Evolutionary conservation across 2,329 filamentous ascomycete species (phyloP).

Genomic region (Catunica adiposa): DNA sequence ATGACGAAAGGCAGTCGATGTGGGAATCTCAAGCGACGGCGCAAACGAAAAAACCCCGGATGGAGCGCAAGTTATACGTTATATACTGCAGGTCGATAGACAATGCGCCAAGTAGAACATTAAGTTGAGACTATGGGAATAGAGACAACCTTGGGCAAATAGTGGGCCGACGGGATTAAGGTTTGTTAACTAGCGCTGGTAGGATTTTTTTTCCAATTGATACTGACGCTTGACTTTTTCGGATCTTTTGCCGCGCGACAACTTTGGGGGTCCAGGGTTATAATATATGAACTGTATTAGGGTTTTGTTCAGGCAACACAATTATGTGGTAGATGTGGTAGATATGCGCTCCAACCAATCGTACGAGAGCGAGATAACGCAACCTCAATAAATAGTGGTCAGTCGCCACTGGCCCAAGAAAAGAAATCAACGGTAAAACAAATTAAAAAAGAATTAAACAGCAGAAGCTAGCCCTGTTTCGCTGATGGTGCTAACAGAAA

Average conservation of each 20-base stretch:
- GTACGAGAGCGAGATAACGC: background rate
- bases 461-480: too few species aligned
- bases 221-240: background rate
- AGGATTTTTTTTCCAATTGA: background rate
- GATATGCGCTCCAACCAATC: background rate
- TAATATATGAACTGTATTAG: background rate
- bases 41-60: background rate
- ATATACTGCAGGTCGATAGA: background rate
- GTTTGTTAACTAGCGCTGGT: background rate
- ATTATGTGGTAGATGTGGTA: too few species aligned
- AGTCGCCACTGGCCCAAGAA: background rate
- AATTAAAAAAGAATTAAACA: background rate
- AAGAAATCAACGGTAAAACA: background rate
- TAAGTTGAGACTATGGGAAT: background rate
- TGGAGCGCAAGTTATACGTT: background rate
- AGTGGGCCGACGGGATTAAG: slow-evolving; percentile 1
- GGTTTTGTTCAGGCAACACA: background rate
- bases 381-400: background rate
- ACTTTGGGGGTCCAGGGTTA: too few species aligned
- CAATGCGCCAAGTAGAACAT: background rate
- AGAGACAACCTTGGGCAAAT: background rate
- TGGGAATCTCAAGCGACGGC: background rate
- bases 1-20: background rate
- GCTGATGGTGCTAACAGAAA: background rate
- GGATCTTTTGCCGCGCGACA: background rate